phyloP scores from a whole-genome alignment of 2,329 filamentous ascomycete species.

The Sphaceloma murrayae region DNA sequence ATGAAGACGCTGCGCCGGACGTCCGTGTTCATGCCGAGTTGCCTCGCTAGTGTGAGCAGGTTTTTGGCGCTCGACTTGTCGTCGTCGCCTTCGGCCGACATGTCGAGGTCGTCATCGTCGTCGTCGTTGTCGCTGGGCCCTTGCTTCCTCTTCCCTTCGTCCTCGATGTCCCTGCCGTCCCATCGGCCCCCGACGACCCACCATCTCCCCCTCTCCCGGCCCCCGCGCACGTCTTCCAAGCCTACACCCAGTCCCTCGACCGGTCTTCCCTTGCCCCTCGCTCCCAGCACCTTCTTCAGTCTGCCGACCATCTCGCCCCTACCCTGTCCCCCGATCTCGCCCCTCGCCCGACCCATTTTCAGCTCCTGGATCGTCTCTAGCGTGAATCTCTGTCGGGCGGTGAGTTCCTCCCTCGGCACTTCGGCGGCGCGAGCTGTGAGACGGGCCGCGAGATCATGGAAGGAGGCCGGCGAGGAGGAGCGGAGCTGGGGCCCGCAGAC shows the following conservation, averaged over 20 bases:
- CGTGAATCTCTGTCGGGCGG: constrained; percentile 92
- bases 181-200: constrained; percentile 98
- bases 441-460: constrained; percentile 79
- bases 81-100: neutral
- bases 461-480: constrained; percentile 74
- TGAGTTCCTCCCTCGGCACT: constrained; percentile 59
- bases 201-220: constrained; percentile 88
- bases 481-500: constrained; percentile 71
- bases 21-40: constrained; percentile 79
- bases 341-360: constrained; percentile 86
- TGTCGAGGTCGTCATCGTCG: neutral
- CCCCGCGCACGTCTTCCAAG: constrained; percentile 74
- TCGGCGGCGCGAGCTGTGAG: constrained; percentile 64
- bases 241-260: constrained; percentile 60
- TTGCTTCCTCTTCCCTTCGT: constrained; percentile 23
- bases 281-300: constrained; percentile 85
- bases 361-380: constrained; percentile 90
- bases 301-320: constrained; percentile 72
- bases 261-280: constrained; percentile 57
- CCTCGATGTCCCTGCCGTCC: no score
- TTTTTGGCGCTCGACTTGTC: neutral
- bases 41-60: constrained; percentile 50
- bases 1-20: constrained; percentile 87
- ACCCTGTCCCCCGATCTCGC: constrained; percentile 58
- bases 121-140: neutral